These are phyloP conservation scores for Globisporangium irregulare DNA, from an alignment of 352 stramenopile species.

Conservation along the genomic window DNA sequence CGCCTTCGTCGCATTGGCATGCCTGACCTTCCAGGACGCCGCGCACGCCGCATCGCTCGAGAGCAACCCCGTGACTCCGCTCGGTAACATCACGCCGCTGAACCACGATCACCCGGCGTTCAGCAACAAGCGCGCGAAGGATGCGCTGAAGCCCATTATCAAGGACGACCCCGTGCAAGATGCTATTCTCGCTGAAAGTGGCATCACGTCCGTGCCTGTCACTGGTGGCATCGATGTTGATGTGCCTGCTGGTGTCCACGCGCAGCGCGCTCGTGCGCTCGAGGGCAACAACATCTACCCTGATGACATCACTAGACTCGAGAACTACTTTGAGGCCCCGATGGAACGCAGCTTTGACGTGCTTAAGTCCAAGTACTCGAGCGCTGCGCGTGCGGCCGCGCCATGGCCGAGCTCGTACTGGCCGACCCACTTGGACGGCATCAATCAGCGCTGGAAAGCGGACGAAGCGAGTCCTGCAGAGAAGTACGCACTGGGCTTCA, in stretches of 20 bases:
- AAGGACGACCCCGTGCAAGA: constrained; percentile 16
- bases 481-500: constrained; percentile 51
- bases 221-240: not conserved
- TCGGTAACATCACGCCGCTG: constrained; percentile 23
- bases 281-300: not conserved
- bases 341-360: constrained; percentile 27
- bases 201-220: not conserved
- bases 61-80: constrained; percentile 25
- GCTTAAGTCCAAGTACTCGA: constrained; percentile 29
- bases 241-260: not conserved
- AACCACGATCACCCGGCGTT: constrained; percentile 30
- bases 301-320: constrained; percentile 20
- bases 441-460: constrained; percentile 46
- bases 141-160: constrained; percentile 21
- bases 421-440: constrained; percentile 53
- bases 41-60: constrained; percentile 17
- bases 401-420: constrained; percentile 58
- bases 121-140: constrained; percentile 18
- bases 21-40: constrained; percentile 4
- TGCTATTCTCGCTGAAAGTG: constrained; percentile 8
- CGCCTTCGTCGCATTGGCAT: constrained; percentile 8
- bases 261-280: not conserved
- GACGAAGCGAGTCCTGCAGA: constrained; percentile 28
- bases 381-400: constrained; percentile 8
- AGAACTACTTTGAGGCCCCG: constrained; percentile 24